phyloP scores from a whole-genome alignment of 768 basidiomycete genomes.

The Russula earlei region DNA sequence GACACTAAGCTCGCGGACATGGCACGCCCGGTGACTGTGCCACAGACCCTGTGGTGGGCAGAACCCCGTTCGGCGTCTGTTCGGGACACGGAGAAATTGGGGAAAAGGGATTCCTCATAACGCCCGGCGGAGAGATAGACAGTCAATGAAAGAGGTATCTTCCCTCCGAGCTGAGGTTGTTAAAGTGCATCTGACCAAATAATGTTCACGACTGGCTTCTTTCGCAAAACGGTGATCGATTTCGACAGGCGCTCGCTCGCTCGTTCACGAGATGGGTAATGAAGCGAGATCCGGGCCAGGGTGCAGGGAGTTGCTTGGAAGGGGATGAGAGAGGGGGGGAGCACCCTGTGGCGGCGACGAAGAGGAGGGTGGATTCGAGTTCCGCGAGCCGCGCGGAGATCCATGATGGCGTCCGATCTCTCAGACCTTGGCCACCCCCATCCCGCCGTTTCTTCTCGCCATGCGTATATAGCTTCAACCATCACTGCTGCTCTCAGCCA shows the following conservation, averaged over 20 bases:
- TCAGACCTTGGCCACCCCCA: conserved; percentile 13
- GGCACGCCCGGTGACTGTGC: conserved; percentile 15
- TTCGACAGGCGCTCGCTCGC: background rate
- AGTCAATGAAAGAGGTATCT: conserved; percentile 8
- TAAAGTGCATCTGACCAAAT: conserved; percentile 10
- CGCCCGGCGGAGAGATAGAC: conserved; percentile 8
- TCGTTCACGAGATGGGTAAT: background rate
- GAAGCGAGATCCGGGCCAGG: conserved; percentile 8
- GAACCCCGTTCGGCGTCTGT: conserved; percentile 12
- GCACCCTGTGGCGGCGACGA: too few species aligned
- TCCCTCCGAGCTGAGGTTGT: conserved; percentile 14
- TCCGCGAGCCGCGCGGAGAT: conserved; percentile 19
- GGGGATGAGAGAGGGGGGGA: background rate
- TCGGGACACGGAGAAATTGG: background rate
- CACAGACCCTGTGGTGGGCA: conserved; percentile 12
- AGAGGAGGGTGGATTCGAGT: background rate
- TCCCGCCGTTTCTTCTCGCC: conserved; percentile 18
- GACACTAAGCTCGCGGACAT: conserved; percentile 9
- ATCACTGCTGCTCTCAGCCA: conserved; percentile 13
- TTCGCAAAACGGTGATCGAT: conserved; percentile 14
- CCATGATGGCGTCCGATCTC: conserved; percentile 19
- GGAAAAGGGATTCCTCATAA: conserved; percentile 11
- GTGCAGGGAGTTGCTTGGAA: background rate
- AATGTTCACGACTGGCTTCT: conserved; percentile 4
- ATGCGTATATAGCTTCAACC: conserved; percentile 19